Conservation (phyloP, 2,329 filamentous ascomycete genomes). For the Clonostachys chloroleuca region DNA sequence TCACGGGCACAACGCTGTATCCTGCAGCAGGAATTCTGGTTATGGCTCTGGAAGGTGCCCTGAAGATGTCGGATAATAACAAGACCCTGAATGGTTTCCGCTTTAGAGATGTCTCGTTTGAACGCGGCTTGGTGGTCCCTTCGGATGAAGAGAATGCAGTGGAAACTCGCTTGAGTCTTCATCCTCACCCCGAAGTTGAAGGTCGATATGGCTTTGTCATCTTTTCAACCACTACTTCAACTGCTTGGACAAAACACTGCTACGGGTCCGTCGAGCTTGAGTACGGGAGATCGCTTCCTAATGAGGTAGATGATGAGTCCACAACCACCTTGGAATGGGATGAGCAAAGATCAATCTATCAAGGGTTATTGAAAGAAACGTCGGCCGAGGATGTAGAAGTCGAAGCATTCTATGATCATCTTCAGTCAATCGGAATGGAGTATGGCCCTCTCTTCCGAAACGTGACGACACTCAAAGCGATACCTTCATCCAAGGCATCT, state of each 20-base stretch:
- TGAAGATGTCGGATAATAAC: slow-evolving; percentile 3
- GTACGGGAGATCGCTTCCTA: slow-evolving; percentile 2
- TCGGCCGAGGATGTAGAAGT: slow-evolving; percentile 1
- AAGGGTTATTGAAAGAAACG: neutral
- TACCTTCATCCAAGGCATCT: neutral
- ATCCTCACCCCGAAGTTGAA: neutral
- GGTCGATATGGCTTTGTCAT: slow-evolving; percentile 6
- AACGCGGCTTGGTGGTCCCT: slow-evolving; percentile 5
- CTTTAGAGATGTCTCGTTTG: slow-evolving; percentile 3
- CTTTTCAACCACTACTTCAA: slow-evolving; percentile 3
- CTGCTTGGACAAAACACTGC: slow-evolving; percentile 10
- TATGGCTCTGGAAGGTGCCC: slow-evolving; percentile 20
- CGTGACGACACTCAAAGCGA: slow-evolving; percentile 1
- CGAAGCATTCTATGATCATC: slow-evolving; percentile 7
- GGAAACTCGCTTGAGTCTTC: slow-evolving; percentile 3
- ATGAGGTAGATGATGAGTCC: slow-evolving; percentile 2
- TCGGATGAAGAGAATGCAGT: slow-evolving; percentile 3
- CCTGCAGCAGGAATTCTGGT: neutral
- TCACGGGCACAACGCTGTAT: slow-evolving; percentile 26
- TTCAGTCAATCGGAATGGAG: slow-evolving; percentile 6
- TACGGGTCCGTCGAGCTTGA: slow-evolving; percentile 8
- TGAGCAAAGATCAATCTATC: neutral
- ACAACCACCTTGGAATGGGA: neutral
- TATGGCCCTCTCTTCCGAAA: slow-evolving; percentile 10
- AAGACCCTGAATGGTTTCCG: neutral